These are phyloP conservation scores for Przewalskia tangutica DNA, from an alignment of 257 asterid genomes.

Conservation along the genomic window DNA sequence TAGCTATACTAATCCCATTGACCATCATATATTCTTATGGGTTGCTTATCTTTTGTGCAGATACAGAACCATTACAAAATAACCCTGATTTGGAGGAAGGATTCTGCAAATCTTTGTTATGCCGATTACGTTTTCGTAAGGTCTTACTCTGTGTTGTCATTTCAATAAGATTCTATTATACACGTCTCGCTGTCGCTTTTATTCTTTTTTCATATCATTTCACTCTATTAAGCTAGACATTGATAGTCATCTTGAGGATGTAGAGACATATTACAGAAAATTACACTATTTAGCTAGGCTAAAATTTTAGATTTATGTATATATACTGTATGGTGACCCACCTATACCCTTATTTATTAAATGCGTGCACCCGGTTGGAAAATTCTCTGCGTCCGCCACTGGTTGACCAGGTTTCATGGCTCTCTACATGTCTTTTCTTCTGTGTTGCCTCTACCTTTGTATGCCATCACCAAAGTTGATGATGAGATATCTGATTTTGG, in stretches of 20 bases:
- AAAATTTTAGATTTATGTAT: no score
- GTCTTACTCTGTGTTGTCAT: constrained; percentile 64
- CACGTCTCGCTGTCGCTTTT: not conserved
- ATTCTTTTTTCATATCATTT: not conserved
- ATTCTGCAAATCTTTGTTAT: constrained; percentile 71
- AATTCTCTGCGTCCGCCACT: no score
- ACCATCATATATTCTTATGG: not conserved
- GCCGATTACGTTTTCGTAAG: constrained; percentile 99
- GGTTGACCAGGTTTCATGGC: not conserved
- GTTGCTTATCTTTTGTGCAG: constrained; percentile 37
- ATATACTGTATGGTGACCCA: no score
- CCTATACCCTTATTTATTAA: no score
- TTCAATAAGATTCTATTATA: constrained; percentile 8
- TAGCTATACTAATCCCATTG: not conserved
- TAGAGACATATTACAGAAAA: not conserved
- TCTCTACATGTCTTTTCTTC: not conserved
- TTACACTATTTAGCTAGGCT: no score
- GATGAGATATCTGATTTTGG: not conserved
- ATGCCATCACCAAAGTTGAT: not conserved
- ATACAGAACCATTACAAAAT: constrained; percentile 78
- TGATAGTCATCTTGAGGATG: not conserved
- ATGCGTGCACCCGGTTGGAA: no score
- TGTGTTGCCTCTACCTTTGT: not conserved
- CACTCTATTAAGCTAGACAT: not conserved
- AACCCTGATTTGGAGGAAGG: constrained; percentile 90